Conservation (phyloP, 352 stramenopile genomes). For the Phytophthora ohioensis region DNA sequence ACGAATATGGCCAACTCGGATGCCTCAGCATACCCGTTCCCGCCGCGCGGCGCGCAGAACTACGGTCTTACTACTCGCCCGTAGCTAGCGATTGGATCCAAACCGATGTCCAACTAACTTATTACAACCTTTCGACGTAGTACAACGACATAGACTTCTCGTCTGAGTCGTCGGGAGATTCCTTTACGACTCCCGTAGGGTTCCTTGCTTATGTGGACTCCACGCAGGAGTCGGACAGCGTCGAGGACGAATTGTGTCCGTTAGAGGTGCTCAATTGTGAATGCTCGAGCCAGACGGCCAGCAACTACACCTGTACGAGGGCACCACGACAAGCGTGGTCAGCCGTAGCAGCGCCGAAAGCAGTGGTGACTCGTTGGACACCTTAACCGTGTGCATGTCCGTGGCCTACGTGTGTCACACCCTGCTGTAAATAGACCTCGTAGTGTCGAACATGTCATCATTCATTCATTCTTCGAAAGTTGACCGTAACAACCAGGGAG, state of each 20-base stretch:
- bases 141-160: conserved; percentile 68
- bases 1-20: conserved; percentile 85
- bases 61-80: conserved; percentile 90
- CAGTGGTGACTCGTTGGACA: conserved; percentile 30
- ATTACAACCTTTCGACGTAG: conserved; percentile 60
- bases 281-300: conserved; percentile 53
- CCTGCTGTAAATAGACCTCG: conserved; percentile 15
- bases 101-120: conserved; percentile 75
- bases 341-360: conserved; percentile 34
- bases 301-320: conserved; percentile 52
- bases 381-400: conserved; percentile 25
- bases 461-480: no score
- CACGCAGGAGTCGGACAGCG: conserved; percentile 43
- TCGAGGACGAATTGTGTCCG: conserved; percentile 41
- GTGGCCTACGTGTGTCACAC: conserved; percentile 9
- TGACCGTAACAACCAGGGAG: no score
- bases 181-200: conserved; percentile 46
- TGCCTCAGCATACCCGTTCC: conserved; percentile 77
- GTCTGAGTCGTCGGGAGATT: conserved; percentile 40
- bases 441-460: no score
- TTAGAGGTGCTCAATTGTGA: conserved; percentile 48
- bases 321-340: conserved; percentile 39
- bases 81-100: conserved; percentile 70
- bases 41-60: conserved; percentile 71
- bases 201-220: conserved; percentile 39